Base-by-base conservation (phyloP, 2,329 filamentous ascomycete species). In the Westerdykella sp. region DNA sequence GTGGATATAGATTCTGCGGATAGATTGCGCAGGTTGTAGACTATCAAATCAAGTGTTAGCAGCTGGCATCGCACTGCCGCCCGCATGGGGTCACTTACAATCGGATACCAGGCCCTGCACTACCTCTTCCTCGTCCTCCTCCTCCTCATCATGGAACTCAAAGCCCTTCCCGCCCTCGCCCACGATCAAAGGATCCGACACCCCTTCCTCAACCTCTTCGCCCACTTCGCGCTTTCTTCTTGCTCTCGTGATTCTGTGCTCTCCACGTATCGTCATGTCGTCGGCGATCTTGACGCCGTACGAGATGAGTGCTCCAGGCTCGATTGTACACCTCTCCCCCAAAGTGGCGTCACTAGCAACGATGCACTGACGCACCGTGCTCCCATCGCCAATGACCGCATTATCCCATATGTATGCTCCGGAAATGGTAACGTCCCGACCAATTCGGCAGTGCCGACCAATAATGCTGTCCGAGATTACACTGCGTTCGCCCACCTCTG, bases 361-460 rank as follows among this genome's bases (percentile, higher is more conserved):
- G 34, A 98, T 80, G 1, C 88, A 83, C 51, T 81, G 78, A 7
- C 77, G 75, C 38, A 98, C 72, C 18, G 77, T 77, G 13, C 84
- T 76, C 15, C 82, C 83, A 59, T 96, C 87, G 1, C 81, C 85
- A 53, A 98, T 80, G 5, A 77, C 78, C 0, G 81, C 81, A 55
- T 89, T 79, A 55, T 96, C 87, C 90, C 91, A 97, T 50, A 98
- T 80, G 56, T 88, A 91, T 16, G 87, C 84, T 53, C 87, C 78
- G 38, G 85, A 77, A 47, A 98, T 80, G 31, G 74, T 78, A 22
- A 93, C 90, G 51, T 93, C 87, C 53, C 80, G 83, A 6, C 93
- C 93, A 53, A 98, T 93, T 51, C 81, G 82, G 68, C 91, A 97
- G 52, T 85, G 78, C 48, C 85, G 79, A 25, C 93, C 93, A 46